A percentile compares a stretch with the other conserved stretches of the same genome.
Evolutionary conservation across 2,329 filamentous ascomycete species (phyloP).

Genomic region (Fusarium bulbicola): DNA sequence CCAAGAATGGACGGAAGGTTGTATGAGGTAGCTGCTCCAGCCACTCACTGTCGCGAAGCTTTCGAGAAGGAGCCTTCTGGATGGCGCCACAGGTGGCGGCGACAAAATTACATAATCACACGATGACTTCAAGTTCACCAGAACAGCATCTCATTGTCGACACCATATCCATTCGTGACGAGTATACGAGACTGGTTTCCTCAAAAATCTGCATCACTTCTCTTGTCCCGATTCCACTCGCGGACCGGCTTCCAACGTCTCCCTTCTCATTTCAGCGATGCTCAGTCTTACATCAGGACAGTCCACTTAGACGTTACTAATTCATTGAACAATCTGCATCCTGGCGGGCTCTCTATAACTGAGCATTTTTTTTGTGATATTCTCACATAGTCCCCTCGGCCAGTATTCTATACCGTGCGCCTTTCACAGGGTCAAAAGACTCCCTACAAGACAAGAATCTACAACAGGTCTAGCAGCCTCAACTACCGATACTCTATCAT

Average conservation of each 20-base stretch:
- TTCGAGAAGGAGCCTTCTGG: not conserved
- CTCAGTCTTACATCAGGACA: not conserved
- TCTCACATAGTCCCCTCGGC: not conserved
- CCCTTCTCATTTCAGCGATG: not conserved
- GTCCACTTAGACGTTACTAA: not conserved
- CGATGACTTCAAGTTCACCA: not conserved
- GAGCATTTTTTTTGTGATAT: not conserved
- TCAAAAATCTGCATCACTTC: not conserved
- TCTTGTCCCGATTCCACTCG: not conserved
- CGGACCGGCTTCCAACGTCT: not conserved
- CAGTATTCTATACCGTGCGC: constrained; percentile 3
- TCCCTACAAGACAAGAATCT: not conserved
- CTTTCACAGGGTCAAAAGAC: constrained; percentile 6
- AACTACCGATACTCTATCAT: not conserved
- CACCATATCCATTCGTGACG: not conserved
- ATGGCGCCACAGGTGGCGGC: constrained; percentile 19
- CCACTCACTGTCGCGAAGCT: constrained; percentile 31
- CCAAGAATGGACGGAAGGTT: constrained; percentile 6
- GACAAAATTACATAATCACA: not conserved
- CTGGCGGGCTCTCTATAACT: not conserved
- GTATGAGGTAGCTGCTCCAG: constrained; percentile 18
- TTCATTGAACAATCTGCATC: not conserved
- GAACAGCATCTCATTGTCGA: not conserved
- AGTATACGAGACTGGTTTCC: not conserved
- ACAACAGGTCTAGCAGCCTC: not conserved